These are phyloP conservation scores for Skeletonema menzelii DNA, from an alignment of 108 stramenopile species.

Conservation along the genomic window DNA sequence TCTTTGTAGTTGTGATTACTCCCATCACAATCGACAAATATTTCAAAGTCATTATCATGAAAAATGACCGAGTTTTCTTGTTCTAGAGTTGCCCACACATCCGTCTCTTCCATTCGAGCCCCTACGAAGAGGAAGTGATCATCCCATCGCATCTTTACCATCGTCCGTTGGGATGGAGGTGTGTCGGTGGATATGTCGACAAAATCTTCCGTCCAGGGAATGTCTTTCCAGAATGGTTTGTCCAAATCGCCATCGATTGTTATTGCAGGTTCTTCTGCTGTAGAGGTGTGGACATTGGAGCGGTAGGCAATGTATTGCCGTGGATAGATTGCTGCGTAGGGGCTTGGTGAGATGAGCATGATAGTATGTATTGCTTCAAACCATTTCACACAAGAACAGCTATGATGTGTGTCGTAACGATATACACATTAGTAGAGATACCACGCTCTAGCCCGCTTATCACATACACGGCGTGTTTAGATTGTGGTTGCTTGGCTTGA, in stretches of 20 bases:
- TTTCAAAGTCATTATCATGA: conserved; percentile 83
- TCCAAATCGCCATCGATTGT: conserved; percentile 70
- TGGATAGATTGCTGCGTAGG: conserved; percentile 41
- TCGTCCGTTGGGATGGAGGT: conserved; percentile 53
- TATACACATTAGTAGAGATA: too few relatives aligned
- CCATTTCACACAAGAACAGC: not conserved
- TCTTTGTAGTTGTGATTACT: conserved; percentile 85
- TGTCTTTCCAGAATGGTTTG: conserved; percentile 68
- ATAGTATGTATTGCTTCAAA: too few relatives aligned
- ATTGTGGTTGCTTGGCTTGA: too few relatives aligned
- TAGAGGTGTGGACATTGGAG: conserved; percentile 1
- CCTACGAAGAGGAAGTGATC: conserved; percentile 73
- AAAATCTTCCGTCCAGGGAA: conserved; percentile 72
- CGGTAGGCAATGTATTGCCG: conserved; percentile 45
- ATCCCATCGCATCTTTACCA: conserved; percentile 83
- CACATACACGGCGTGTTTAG: too few relatives aligned
- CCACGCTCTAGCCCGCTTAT: too few relatives aligned
- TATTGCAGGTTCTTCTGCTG: conserved; percentile 6
- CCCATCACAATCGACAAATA: conserved; percentile 81
- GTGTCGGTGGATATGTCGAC: conserved; percentile 72
- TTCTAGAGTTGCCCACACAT: conserved; percentile 48
- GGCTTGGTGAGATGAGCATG: conserved; percentile 1
- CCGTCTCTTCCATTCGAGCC: conserved; percentile 25
- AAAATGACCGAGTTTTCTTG: conserved; percentile 83
- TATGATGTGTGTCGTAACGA: too few relatives aligned